Evolutionary conservation across 23 red algal species (phyloP), one percentile per base, ranked within the genome.

Genomic region (Gracilariopsis chorda): DNA sequence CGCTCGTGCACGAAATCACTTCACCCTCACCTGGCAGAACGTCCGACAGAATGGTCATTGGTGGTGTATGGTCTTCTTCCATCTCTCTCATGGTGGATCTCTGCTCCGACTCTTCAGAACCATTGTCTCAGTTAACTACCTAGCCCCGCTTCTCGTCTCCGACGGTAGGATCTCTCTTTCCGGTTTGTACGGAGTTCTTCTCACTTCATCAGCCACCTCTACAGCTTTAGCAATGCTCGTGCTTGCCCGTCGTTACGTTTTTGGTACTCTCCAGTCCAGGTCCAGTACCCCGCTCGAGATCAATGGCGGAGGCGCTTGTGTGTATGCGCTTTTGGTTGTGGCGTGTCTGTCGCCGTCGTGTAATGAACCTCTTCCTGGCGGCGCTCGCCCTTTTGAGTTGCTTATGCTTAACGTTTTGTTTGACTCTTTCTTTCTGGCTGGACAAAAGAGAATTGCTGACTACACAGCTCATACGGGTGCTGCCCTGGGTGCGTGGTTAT

Each of bases 331-430:
- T 7, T 42, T 91, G 30, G 88, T 91, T 19, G 88, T 75, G 5
- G 88, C 88, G 0, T 91, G 88, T 62, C 61, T 91, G 13, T 65
- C 74, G 25, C 42, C 88, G 70, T 53, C 68, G 23, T 79, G 88
- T 49, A 51, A 75, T 48, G 44, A 59, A 23, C 73, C 74, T 7
- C 56, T 89, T 10, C 65, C 69, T 7, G 85, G 85, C 27, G 88
- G 88, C 23, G 88, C 88, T 8, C 88, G 88, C 10, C 88, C 88
- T 24, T 91, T 91, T 41, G 88, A 91, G 52, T 62, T 91, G 73
- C 88, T 91, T 51, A 91, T 91, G 88, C 74, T 91, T 47, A 91
- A 91, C 37, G 51, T 91, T 70, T 59, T 82, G 56, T 91, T 91
- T 56, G 88, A 91, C 45, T 80, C 88, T 62, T 91, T 80, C 41